Base-by-base conservation (phyloP, 176 grass and related monocot species). In the Puccinellia tenuiflora region DNA sequence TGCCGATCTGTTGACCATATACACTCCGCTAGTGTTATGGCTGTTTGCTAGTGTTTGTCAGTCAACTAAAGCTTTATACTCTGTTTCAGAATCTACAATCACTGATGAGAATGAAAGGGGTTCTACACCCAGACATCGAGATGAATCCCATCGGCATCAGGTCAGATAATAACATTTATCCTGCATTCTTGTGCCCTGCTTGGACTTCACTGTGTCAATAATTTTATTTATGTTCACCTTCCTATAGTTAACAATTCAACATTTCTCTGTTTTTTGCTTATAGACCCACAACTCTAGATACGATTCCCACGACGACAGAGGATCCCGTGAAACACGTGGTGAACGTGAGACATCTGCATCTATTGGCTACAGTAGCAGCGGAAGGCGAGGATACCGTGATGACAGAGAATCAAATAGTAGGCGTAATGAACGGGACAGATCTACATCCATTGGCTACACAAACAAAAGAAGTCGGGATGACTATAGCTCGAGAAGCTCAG, bases 391-490 rank as follows among this genome's bases (percentile, higher is more conserved):
- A 53, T 82, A 98, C 82, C 77, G 67, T 59, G 88, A 76, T 72
- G 89, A 91, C 65, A 77, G 84, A 51, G 84, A 65, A 85, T 91
- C 71, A 26, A 55, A 83, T 68, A 84, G 43, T 71, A 90, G 86
- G 71, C 84, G 70, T 52, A 72, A 88, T 31, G 87, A 98, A 66
- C 83, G 50, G 18, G 77, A 69, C 47, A 92, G 91, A 45, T 93
- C 87, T 39, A 48, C 68, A 34, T 85, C 80, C 45, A 67, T 77
- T 73, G 83, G 87, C 15, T 88, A 88, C 80, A 66, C 54, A 40
- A 96, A 92, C 61, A 99, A 93, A 84, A 83, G 91, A 84, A 95
- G 74, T 73, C 74, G 93, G 35, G 77, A 90, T 83, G 91, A 85
- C 1, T 85, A 88, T 79, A 61, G 82, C 45, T 98, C 87, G 1